Evolutionary conservation across 129 eudicot species (phyloP).

Genomic region (Flaveria bidentis): DNA sequence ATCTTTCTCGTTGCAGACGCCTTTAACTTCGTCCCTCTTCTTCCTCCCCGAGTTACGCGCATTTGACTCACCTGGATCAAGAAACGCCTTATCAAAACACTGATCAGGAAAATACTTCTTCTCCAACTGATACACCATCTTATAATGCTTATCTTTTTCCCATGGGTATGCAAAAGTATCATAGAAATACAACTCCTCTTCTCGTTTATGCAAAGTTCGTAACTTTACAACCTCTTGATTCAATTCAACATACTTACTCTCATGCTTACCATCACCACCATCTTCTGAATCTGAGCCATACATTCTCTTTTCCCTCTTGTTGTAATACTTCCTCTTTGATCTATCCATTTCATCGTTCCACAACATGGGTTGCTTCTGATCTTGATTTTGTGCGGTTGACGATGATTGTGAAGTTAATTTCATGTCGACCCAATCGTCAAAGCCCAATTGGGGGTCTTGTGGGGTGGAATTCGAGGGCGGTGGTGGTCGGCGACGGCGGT

Average conservation of each 20-base stretch:
- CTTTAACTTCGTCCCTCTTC: conserved; percentile 10
- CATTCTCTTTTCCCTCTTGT: conserved; percentile 79
- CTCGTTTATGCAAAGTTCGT: conserved; percentile 69
- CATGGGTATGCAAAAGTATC: conserved; percentile 92
- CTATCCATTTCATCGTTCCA: conserved; percentile 49
- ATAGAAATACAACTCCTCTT: conserved; percentile 87
- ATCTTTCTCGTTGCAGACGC: not conserved
- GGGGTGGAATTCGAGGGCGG: conserved; percentile 35
- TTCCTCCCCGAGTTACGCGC: not conserved
- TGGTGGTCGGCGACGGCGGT: conserved; percentile 34
- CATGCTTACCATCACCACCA: conserved; percentile 35
- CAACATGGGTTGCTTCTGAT: not conserved
- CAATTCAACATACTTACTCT: conserved; percentile 53
- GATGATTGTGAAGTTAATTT: conserved; percentile 37
- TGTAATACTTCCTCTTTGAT: conserved; percentile 75
- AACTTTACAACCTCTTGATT: conserved; percentile 90
- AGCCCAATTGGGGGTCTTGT: conserved; percentile 44
- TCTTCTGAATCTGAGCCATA: conserved; percentile 85
- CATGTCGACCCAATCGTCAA: conserved; percentile 83
- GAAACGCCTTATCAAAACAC: conserved; percentile 94
- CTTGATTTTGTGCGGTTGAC: not conserved
- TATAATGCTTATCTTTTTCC: conserved; percentile 98
- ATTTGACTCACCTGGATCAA: conserved; percentile 67
- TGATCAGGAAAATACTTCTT: conserved; percentile 95
- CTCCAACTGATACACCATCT: conserved; percentile 99